Evolutionary conservation across 176 grass and related monocot species (phyloP), one percentile per base, ranked within the genome.

Genomic region (Melocanna baccifera): DNA sequence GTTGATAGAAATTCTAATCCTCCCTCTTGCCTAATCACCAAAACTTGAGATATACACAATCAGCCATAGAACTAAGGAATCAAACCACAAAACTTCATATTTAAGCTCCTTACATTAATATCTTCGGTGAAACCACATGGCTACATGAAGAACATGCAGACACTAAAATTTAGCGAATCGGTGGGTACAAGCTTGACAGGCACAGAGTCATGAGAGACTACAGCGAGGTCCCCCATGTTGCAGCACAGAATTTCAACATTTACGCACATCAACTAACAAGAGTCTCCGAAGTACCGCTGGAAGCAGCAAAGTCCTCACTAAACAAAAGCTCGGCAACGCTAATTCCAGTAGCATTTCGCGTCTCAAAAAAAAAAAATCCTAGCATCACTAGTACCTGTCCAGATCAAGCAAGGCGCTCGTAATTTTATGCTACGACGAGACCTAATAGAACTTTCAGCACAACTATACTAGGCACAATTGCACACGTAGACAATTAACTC

Each of bases 361-460:
- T 10, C 14, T 30, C 13, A 34, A 43, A 76, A 75, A 43, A 76
- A 75, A 43, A 3, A 68, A 81, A 3, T 30, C 29, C 29, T 12
- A 80, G 63, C 22, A 22, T 22, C 10, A 59, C 34, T 6, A 26
- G 46, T 32, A 5, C 23, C 66, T 52, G 12, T 6, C 28, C 0
- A 46, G 16, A 81, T 62, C 43, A 89, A 62, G n/a, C 71, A 28
- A 37, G 4, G 42, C 29, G 46, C 67, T 79, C 47, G 67, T 90
- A 90, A 90, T 87, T 90, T 90, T 78, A 87, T 90, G 88, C 67
- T 83, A 52, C 46, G 2, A 58, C n/a, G 29, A 23, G 28, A 47
- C 55, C 10, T 70, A 41, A 26, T 5, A 30, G 22, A 58, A 78
- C 46, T 32, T 37, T 9, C 37, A 76, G 26, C 78, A 78, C 58